Evolutionary conservation across 768 basidiomycete genomes (phyloP), one percentile per base, ranked within the genome.

Genomic region (Tylopilus rubrobrunneus): DNA sequence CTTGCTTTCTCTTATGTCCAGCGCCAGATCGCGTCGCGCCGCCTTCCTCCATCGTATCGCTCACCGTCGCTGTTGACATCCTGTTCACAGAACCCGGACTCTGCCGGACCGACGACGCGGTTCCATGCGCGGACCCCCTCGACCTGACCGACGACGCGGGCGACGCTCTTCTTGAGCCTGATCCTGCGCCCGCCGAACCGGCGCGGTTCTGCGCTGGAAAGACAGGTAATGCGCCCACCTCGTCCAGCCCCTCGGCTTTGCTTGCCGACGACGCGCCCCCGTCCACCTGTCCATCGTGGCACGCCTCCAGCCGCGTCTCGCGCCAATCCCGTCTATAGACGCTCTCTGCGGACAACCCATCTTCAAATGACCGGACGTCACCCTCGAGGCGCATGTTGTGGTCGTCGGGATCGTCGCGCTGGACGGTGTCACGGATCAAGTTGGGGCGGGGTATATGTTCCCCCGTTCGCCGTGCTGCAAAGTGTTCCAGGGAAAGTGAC

Each of bases 271-370:
- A 47, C 29, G 29, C 42, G 1, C 39, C 52, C 3, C 56, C 62
- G 15, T 59, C 58, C 4, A 37, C 51, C 12, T 57, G 59, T 31
- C 59, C 55, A 11, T 68, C 60, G 2, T 56, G 50, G 17, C 45
- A 52, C 33, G 36, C 54, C 8, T 60, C 61, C 23, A 84, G 63
- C 48, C 87, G 76, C 4, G 84, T 83, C 68, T 90, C 89, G 45
- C 87, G 76, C 87, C 87, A 91, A 65, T 91, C 89, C 27, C 88
- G 76, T 52, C 78, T 75, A 66, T 88, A 89, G 4, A 89, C 58
- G 53, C 76, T 83, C 61, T 91, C 87, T 0, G 77, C 71, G 0
- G 77, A 74, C 7, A 86, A 60, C 0, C 80, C 81, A 57, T 89
- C 89, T 63, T 87, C 83, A 56, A 90, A 86, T 11, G 75, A 71